These are phyloP conservation scores for Hippophae rhamnoides DNA, from an alignment of 306 rosid species.

Conservation along the genomic window DNA sequence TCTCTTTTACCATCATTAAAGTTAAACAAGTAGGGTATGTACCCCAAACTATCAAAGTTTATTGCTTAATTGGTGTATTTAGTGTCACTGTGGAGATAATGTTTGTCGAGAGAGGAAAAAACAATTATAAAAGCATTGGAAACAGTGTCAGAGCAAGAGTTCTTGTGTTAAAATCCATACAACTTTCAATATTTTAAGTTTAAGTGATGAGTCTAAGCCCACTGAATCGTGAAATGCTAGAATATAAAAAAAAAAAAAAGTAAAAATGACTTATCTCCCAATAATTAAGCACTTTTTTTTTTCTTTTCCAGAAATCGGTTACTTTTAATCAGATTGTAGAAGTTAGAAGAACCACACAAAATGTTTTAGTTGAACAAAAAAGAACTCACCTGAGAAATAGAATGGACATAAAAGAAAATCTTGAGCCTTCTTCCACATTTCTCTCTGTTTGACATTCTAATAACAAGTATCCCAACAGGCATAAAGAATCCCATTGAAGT, in stretches of 20 bases:
- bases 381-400: slow-evolving; percentile 62
- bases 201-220: no score
- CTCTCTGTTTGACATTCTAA: slow-evolving; percentile 52
- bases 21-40: slow-evolving; percentile 23
- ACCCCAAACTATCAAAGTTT: slow-evolving; percentile 3
- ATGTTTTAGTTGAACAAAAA: not conserved
- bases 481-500: slow-evolving; percentile 89
- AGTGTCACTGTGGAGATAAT: slow-evolving; percentile 12
- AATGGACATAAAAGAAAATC: slow-evolving; percentile 57
- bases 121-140: no score
- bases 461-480: slow-evolving; percentile 80
- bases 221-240: no score
- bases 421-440: slow-evolving; percentile 49
- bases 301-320: no score
- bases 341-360: not conserved
- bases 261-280: no score
- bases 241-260: no score
- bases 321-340: no score
- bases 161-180: not conserved
- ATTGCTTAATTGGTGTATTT: slow-evolving; percentile 9
- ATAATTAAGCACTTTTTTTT: no score
- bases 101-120: slow-evolving; percentile 8
- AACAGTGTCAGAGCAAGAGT: not conserved
- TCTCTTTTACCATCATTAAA: slow-evolving; percentile 29
- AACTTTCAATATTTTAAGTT: no score